Percentiles rank a stretch among this genome's conserved stretches.
phyloP scores from a whole-genome alignment of 1,284 basidiomycete genomes.

The Pseudozyma sp. region DNA sequence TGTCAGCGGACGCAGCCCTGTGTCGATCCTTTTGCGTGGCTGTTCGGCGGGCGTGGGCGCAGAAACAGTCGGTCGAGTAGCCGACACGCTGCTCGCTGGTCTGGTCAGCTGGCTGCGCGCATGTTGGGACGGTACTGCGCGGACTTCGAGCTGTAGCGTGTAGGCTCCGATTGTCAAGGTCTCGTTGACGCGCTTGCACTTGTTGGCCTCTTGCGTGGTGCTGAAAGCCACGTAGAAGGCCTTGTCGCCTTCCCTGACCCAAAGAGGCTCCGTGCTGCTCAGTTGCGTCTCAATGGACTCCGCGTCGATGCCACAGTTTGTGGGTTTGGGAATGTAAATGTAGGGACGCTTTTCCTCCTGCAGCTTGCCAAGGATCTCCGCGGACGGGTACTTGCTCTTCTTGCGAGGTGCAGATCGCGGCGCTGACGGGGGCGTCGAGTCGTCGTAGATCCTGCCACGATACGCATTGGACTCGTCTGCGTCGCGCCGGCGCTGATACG shows the following conservation, averaged over 20 bases:
- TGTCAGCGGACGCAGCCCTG: conserved; percentile 30
- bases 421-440: not conserved
- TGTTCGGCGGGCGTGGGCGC: conserved; percentile 2
- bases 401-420: conserved; percentile 1
- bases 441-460: conserved; percentile 7
- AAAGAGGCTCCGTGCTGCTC: conserved; percentile 35
- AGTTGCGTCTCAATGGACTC: conserved; percentile 55
- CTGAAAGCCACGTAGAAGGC: conserved; percentile 68
- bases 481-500: conserved; percentile 14
- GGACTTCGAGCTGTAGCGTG: conserved; percentile 49
- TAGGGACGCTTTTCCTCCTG: conserved; percentile 38
- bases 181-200: conserved; percentile 53
- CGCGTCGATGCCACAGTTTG: conserved; percentile 41
- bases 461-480: conserved; percentile 8
- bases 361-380: conserved; percentile 29
- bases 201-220: conserved; percentile 21
- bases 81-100: not conserved
- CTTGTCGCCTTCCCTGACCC: conserved; percentile 60
- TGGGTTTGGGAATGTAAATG: conserved; percentile 50
- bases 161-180: conserved; percentile 40
- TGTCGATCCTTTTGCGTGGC: conserved; percentile 17
- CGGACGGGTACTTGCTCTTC: conserved; percentile 16
- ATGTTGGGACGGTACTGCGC: conserved; percentile 10
- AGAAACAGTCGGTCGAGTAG: not conserved
- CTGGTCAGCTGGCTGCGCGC: not conserved